Base-by-base conservation (phyloP, 306 rosid genomes). In the Trifolium subterraneum region DNA sequence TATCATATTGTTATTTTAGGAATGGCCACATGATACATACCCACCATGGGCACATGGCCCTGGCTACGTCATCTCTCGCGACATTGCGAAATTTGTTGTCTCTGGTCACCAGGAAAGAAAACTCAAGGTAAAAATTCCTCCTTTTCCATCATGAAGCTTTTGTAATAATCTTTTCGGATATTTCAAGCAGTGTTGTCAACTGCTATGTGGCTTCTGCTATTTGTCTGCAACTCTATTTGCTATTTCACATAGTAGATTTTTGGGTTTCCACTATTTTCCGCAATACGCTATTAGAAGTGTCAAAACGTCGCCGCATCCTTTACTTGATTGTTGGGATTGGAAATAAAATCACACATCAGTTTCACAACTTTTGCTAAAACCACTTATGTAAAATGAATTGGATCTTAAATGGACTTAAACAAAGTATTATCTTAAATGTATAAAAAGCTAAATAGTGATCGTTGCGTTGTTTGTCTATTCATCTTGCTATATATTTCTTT, bases 11-110 rank as follows among this genome's bases (percentile, higher is more conserved):
- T 64, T 64, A 6, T 64, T 71, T 63, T 42, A 93, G 98, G 97
- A 93, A 84, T 93, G 98, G 98, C 90, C 96, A 7, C 86, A 89
- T 78, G 89, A 77, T 54, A 64, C 78, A 6, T 93, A 88, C 85
- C 98, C 98, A 10, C 96, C 93, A 18, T 93, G 98, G 98, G 98
- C 98, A 6, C 98, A 93, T 70, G 98, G 97, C 75, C 98, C 98
- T 6, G 98, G 98, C 47, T 93, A 93, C 63, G 73, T 91, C 56
- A 88, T 93, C 79, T 91, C 98, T 52, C 88, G 93, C 33, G 97
- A 93, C 80, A 88, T 93, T 3, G 98, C 91, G 52, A 88, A 89
- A 64, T 93, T 89, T 52, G 66, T 93, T 55, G 91, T 84, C 61
- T 75, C 44, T 4, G 90, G 90, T 65, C 97, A 89, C 85, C 90